phyloP scores from a whole-genome alignment of 2,329 filamentous ascomycete species.

The Cladosporium sphaerospermum region DNA sequence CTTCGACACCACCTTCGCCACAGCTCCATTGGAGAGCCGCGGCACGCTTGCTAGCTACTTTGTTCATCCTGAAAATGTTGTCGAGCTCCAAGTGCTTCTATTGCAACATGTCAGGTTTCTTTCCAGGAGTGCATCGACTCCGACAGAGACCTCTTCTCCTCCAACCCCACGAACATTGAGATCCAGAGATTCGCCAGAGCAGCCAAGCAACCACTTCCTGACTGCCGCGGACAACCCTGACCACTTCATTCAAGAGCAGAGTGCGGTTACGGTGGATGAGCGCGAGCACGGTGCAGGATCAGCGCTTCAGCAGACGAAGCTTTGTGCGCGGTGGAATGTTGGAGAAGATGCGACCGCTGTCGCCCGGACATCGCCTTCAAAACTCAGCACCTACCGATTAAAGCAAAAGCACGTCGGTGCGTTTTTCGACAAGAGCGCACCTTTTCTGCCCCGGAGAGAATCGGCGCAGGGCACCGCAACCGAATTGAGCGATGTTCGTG shows the following conservation, averaged over 20 bases:
- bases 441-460: constrained; percentile 16
- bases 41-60: constrained; percentile 47
- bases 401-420: constrained; percentile 37
- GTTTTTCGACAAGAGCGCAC: constrained; percentile 32
- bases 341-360: constrained; percentile 24
- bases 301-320: constrained; percentile 24
- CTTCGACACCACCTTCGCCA: constrained; percentile 46
- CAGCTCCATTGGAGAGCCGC: constrained; percentile 40
- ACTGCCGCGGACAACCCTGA: constrained; percentile 44
- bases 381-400: constrained; percentile 28
- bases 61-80: constrained; percentile 48
- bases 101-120: constrained; percentile 43
- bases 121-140: constrained; percentile 24
- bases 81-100: constrained; percentile 48
- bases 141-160: constrained; percentile 13
- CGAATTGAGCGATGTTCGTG: constrained; percentile 23
- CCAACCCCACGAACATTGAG: neutral
- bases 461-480: constrained; percentile 5
- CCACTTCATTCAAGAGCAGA: constrained; percentile 41
- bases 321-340: constrained; percentile 24
- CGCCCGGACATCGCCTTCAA: constrained; percentile 12
- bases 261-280: constrained; percentile 39
- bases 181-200: constrained; percentile 14
- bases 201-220: constrained; percentile 34
- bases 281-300: constrained; percentile 25